Base-by-base conservation (phyloP, 2,329 filamentous ascomycete species). In the Alternaria solani region DNA sequence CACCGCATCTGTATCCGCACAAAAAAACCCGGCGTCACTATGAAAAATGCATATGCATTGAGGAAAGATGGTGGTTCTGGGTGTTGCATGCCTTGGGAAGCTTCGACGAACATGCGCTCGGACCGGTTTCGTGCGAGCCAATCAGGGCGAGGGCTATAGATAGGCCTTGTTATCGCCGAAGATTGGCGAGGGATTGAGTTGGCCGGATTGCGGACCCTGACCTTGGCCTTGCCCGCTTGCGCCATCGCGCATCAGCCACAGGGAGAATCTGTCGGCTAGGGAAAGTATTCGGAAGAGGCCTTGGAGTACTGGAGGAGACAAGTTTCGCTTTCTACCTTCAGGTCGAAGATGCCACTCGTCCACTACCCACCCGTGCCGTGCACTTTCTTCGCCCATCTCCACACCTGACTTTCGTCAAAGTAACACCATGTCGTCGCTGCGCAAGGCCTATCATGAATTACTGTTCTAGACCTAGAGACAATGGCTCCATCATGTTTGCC, bases 141-240 rank as follows among this genome's bases (percentile, higher is more conserved):
- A 61, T 59, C 55, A 57, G 32, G 3, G 32, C 6, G 7, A 26
- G 25, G 51, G 48, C 59, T 51, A 61, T 61, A 44, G 26, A 26
- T 41, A 59, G 39, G 47, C 49, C 59, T 55, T 55, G 49, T 51
- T 59, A 51, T 61, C 56, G 43, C 59, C 59, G 43, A 38, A 43
- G 59, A 60, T 60, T 57, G 57, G 47, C 57, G 57, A 57, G 14
- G 44, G 20, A 23, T 23, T 23, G 20, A 23, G 20, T 23, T 23
- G 20, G 20, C 20, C 20, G 20, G 20, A 23, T 23, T 23, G 20
- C 20, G 20, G 20, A 23, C 20, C 20, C 20, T 23, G 20, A 23
- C 20, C 20, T 23, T 23, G 20, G 20, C 20, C 20, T 23, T 23
- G 20, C 20, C 20, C 20, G 20, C 20, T 23, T 23, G 20, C 20